phyloP scores from a whole-genome alignment of 2,329 filamentous ascomycete species.

The Penicillium olsonii region DNA sequence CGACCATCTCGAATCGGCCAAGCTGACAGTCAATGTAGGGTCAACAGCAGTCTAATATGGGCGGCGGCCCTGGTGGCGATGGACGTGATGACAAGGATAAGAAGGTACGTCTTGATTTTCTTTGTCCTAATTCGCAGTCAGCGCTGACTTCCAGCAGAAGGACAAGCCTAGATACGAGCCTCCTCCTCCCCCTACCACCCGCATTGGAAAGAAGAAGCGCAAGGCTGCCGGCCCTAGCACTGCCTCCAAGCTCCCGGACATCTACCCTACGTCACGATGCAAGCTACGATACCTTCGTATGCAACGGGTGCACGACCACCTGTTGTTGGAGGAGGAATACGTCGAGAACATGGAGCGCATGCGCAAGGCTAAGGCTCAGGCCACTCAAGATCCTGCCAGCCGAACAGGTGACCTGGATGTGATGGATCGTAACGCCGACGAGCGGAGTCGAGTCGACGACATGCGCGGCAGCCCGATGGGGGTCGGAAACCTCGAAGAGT shows the following conservation, averaged over 20 bases:
- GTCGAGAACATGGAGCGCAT: constrained; percentile 98
- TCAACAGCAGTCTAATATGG: constrained; percentile 76
- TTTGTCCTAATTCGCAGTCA: neutral
- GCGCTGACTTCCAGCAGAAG: constrained; percentile 63
- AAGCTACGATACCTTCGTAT: constrained; percentile 96
- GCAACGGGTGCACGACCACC: constrained; percentile 97
- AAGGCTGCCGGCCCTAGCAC: constrained; percentile 91
- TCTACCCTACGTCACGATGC: constrained; percentile 95
- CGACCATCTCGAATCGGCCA: constrained; percentile 5
- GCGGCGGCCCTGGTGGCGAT: constrained; percentile 69
- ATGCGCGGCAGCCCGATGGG: constrained; percentile 99
- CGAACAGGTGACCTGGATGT: constrained; percentile 71
- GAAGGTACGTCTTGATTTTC: constrained; percentile 62
- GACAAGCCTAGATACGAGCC: constrained; percentile 99
- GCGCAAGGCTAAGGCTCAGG: constrained; percentile 83
- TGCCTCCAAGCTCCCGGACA: constrained; percentile 87
- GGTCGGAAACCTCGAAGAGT: constrained; percentile 94
- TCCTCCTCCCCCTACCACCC: constrained; percentile 92
- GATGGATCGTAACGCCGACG: constrained; percentile 86
- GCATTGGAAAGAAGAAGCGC: constrained; percentile 98
- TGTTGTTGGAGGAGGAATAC: constrained; percentile 96
- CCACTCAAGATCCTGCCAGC: constrained; percentile 54
- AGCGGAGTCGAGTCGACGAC: constrained; percentile 91
- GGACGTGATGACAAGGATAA: constrained; percentile 87
- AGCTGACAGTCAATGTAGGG: constrained; percentile 39